A percentile compares a stretch with the other conserved stretches of the same genome.
phyloP scores from a whole-genome alignment of 2,329 filamentous ascomycete genomes.

The Trichoderma brevicompactum region DNA sequence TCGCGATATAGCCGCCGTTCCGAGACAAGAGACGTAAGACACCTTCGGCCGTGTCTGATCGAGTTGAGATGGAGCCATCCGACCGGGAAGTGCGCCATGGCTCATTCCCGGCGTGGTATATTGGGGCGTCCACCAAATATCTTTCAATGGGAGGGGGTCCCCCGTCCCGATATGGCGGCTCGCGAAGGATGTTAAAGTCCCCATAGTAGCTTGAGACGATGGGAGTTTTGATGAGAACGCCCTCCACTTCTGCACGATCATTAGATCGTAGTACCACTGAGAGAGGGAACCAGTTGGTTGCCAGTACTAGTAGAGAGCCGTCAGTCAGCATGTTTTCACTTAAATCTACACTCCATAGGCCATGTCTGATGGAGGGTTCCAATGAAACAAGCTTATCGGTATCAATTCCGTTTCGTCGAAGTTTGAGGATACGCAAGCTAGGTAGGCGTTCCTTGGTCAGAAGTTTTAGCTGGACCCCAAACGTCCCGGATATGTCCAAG shows the following conservation, averaged over 20 bases:
- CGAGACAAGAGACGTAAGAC: slow-evolving; percentile 34
- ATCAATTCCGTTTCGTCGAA: slow-evolving; percentile 52
- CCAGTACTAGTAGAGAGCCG: slow-evolving; percentile 41
- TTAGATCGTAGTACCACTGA: slow-evolving; percentile 41
- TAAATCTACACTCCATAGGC: slow-evolving; percentile 63
- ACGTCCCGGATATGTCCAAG: slow-evolving; percentile 57
- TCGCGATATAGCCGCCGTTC: slow-evolving; percentile 31
- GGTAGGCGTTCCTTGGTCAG: slow-evolving; percentile 46
- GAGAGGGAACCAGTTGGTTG: slow-evolving; percentile 40
- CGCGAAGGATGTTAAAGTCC: slow-evolving; percentile 50
- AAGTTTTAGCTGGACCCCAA: slow-evolving; percentile 49
- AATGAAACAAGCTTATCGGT: slow-evolving; percentile 35
- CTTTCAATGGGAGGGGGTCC: slow-evolving; percentile 50
- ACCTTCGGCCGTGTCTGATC: slow-evolving; percentile 39
- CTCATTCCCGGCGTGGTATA: slow-evolving; percentile 24
- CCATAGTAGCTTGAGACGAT: slow-evolving; percentile 45
- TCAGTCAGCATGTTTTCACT: slow-evolving; percentile 58
- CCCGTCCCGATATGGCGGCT: slow-evolving; percentile 48
- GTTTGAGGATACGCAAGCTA: slow-evolving; percentile 57
- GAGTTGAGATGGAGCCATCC: slow-evolving; percentile 35
- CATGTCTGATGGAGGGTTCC: slow-evolving; percentile 27
- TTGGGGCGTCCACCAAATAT: slow-evolving; percentile 55
- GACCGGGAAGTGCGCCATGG: slow-evolving; percentile 37
- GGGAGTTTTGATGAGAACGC: slow-evolving; percentile 43
- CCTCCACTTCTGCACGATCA: slow-evolving; percentile 52